phyloP scores from a whole-genome alignment of 768 basidiomycete species.

The Psilocybe cubensis region DNA sequence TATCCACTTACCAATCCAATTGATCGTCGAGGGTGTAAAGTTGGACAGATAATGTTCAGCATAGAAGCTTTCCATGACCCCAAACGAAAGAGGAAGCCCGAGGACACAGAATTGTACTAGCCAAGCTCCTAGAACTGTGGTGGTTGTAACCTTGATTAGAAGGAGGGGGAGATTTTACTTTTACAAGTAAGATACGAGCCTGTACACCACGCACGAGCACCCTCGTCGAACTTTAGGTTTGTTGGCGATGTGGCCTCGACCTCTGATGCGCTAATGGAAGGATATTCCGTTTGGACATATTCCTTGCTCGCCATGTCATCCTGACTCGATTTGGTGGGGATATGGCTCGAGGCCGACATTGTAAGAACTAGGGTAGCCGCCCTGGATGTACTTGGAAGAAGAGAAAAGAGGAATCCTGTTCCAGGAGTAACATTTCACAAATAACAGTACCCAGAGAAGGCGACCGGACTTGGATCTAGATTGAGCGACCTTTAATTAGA shows the following conservation, averaged over 20 bases:
- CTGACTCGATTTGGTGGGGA: neutral
- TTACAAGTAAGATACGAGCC: neutral
- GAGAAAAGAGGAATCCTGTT: neutral
- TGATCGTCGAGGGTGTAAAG: neutral
- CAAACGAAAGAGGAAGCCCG: neutral
- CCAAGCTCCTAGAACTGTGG: neutral
- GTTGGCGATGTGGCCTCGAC: neutral
- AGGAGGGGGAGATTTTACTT: neutral
- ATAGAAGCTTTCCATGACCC: slow-evolving; percentile 2
- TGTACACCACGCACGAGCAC: neutral
- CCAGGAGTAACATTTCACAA: neutral
- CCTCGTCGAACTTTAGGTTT: neutral
- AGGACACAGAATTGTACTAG: neutral
- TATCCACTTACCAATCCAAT: neutral
- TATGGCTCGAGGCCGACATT: neutral
- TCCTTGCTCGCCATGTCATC: neutral
- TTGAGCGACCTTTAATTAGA: no score
- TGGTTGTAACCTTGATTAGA: neutral
- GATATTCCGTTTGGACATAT: neutral
- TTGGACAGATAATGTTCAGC: neutral
- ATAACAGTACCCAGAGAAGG: neutral
- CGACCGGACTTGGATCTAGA: no score
- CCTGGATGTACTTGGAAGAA: neutral
- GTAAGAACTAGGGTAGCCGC: neutral
- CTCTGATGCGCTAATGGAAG: neutral